Evolutionary conservation across 768 basidiomycete species (phyloP).

Genomic region (Leccinum truebloodii): DNA sequence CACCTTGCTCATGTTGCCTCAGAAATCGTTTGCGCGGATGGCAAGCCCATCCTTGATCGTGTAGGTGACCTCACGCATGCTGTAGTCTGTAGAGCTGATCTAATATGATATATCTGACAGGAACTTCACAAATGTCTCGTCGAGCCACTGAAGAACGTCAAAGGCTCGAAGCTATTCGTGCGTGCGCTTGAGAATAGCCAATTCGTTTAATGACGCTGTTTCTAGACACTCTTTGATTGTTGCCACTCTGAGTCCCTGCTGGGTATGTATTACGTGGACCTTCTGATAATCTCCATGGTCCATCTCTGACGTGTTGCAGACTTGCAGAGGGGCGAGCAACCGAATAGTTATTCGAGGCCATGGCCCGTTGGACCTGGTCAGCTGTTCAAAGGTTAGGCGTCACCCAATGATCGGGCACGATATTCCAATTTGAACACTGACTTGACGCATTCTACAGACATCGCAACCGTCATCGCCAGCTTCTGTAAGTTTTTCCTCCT

Average conservation of each 20-base stretch:
- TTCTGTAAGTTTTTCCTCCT: constrained; percentile 12
- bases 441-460: constrained; percentile 1
- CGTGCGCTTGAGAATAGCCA: not conserved
- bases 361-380: constrained; percentile 19
- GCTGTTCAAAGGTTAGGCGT: constrained; percentile 11
- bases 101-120: constrained; percentile 8
- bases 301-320: constrained; percentile 10
- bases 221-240: constrained; percentile 31
- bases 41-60: constrained; percentile 23
- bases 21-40: constrained; percentile 26
- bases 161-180: constrained; percentile 26
- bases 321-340: constrained; percentile 13
- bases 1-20: not conserved
- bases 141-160: constrained; percentile 16
- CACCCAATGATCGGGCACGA: not conserved
- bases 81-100: not conserved
- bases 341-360: constrained; percentile 18
- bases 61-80: constrained; percentile 9
- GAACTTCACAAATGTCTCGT: constrained; percentile 23
- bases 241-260: constrained; percentile 32
- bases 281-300: not conserved
- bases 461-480: constrained; percentile 2
- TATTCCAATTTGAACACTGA: not conserved
- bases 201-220: not conserved
- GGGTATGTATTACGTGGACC: constrained; percentile 14